Evolutionary conservation across 2,329 filamentous ascomycete species (phyloP).

Genomic region (Aureobasidium subglaciale): DNA sequence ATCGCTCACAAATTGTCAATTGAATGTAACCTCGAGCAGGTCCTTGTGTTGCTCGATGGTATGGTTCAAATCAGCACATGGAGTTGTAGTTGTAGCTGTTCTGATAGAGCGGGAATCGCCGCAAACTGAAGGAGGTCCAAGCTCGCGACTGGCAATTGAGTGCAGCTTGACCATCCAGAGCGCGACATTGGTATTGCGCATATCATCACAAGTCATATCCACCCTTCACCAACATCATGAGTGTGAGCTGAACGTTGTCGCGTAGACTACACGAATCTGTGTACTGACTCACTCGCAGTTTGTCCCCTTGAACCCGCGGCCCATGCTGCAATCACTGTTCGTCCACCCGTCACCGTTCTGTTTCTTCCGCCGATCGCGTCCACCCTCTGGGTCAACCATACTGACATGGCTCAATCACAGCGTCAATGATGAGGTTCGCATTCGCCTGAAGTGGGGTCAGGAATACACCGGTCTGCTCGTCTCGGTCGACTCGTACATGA

Average conservation of each 20-base stretch:
- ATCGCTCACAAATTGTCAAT: too few relatives aligned
- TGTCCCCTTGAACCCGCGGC: constrained; percentile 92
- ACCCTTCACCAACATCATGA: constrained; percentile 1
- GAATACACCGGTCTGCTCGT: constrained; percentile 94
- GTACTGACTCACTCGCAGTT: constrained; percentile 40
- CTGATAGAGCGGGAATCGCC: background rate
- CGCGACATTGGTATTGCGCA: constrained; percentile 8
- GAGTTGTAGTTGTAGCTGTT: too few relatives aligned
- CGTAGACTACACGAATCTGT: background rate
- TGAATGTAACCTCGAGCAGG: too few relatives aligned
- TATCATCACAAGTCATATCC: background rate
- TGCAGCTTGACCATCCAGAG: background rate
- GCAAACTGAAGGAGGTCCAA: background rate
- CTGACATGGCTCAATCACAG: constrained; percentile 34
- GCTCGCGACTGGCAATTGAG: constrained; percentile 1
- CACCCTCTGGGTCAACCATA: background rate
- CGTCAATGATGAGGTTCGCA: constrained; percentile 82
- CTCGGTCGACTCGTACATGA: constrained; percentile 98
- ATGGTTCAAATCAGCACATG: background rate
- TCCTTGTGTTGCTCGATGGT: too few relatives aligned
- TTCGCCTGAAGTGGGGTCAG: constrained; percentile 96
- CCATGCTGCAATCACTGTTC: constrained; percentile 88
- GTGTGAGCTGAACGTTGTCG: background rate
- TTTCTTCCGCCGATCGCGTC: background rate
- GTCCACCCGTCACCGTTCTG: constrained; percentile 28